Base-by-base conservation (phyloP, 257 asterid genomes). In the Paulownia fortunei region DNA sequence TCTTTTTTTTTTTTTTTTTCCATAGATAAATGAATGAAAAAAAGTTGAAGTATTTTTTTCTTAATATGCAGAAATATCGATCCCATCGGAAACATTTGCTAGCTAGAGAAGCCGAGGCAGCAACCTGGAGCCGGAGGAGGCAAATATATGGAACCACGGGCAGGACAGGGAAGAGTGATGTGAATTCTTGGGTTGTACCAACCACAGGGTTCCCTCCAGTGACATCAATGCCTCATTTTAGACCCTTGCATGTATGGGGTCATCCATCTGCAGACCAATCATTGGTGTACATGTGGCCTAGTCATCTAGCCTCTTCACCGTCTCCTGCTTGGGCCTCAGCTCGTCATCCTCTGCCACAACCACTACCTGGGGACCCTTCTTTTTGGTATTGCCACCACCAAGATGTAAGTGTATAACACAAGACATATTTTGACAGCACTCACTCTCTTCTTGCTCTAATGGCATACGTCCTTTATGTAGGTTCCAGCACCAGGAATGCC, bases 161-260 rank as follows among this genome's bases (percentile, higher is more conserved):
- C 0, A 69, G 81, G 42, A 64, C 79, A 16, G 79, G 82, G 68
- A 91, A 88, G 89, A 87, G 89, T 79, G 90, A 88, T 44, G 72
- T 73, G 23, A 85, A 76, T 66, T 85, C 88, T 56, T 90, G 92
- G 92, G 82, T 76, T 68, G 90, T 89, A 54, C 96, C 98, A 7
- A 85, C 89, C 55, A 86, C 88, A 26, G 93, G 95, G 13, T 89
- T 92, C 75, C 96, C 97, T 74, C 93, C 90, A 3, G 84, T 86
- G 84, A 68, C 92, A 52, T 85, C 90, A 11, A 58, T 82, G 80
- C 84, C 92, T 78, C 96, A 84, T 78, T 82, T 80, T 82, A 87
- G 95, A 85, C 97, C 97, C 69, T 84, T 94, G 67, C 98, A 92
- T 69, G 97, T 94, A 39, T 94, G 98, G 98, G 98, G 98, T 77